Evolutionary conservation across 352 stramenopile species (phyloP), one percentile per base, ranked within the genome.

Genomic region (Pythium phragmiticola): DNA sequence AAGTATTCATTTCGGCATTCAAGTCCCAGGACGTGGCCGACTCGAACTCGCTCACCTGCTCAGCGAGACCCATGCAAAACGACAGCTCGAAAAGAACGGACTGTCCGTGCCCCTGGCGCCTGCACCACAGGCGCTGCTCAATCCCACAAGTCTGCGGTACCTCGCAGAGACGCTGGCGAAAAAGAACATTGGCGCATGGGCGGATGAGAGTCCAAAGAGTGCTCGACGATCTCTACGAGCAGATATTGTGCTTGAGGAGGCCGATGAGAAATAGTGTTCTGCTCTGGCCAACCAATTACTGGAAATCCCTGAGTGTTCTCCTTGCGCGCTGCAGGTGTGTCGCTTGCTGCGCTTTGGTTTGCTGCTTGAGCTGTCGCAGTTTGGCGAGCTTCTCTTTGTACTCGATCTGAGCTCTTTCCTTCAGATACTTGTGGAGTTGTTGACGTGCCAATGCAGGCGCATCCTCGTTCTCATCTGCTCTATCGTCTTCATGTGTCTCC

Each of bases 31-130:
- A 0, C 78, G 74, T 28, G 74, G 77, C 0, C 72, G 70, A 39
- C 47, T 90, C n/a, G 65, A 85, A 16, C 39, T 90, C 13, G 66
- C 68, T 23, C 74, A 88, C 48, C 45, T 87, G 36, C 71, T 90
- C 28, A 84, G 76, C 37, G 74, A 84, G 30, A 23, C 60, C 0
- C 75, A 88, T 36, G 75, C 78, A 16, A 78, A 74, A 23, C 77
- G 72, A 16, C 67, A 76, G 33, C 68, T 76, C 12, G 65, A 82
- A 21, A 56, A 77, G 57, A 33, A 72, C 64, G 55, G 60, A 33
- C 68, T 62, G 16, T 53, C 46, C 0, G 46, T 66, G 4, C 48
- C 63, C 6, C 54, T 77, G 2, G 21, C 30, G 3, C 67, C 67
- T 7, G 45, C 56, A 5, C 23, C 68, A n/a, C 77, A 87, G 30